Evolutionary conservation across 192 early-diverging fungal species (phyloP), one percentile per base, ranked within the genome.

Genomic region (Chytriomyces confervae): DNA sequence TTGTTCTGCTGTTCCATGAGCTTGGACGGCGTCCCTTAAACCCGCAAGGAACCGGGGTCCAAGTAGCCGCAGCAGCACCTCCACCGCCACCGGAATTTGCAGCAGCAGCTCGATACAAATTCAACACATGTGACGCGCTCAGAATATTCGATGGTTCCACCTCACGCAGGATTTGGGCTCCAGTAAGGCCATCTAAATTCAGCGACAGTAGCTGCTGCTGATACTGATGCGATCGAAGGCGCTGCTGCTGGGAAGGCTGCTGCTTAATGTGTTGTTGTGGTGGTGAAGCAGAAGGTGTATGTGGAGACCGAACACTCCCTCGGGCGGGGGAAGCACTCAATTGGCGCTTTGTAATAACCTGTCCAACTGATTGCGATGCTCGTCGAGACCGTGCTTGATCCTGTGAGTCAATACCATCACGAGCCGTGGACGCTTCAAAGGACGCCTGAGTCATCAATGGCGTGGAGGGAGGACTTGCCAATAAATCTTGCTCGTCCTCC

Each of bases 21-120:
- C 51, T 62, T 29, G 24, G 27, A 27, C 70, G 11, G 11, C 69
- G 57, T 2, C 77, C 77, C 0, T 43, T 10, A n/a, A 79, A 79
- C 0, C 77, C 77, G 50, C 11, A 43, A 6, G 77, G 77, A 10
- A 79, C 65, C 1, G 77, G 77, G 1, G 11, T 36, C 77, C 77
- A 79, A 9, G 43, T 18, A 36, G 53, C 27, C 5, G 69, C 23
- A 8, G 20, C 62, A 24, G 16, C 45, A 51, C 23, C 61, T 47
- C 24, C 44, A 3, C 71, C 61, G 3, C 18, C 16, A 0, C 18
- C 18, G 11, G 43, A 23, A 16, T 13, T 16, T 11, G 62, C 50
- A 6, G 77, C 77, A 48, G 77, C 77, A n/a, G 69, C 62, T 18
- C 77, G 77, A 61, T 80, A 80, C 18, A 80, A 64, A 7, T 23